These are phyloP conservation scores for Turnera subulata DNA, from an alignment of 345 rosid genomes.

Conservation along the genomic window DNA sequence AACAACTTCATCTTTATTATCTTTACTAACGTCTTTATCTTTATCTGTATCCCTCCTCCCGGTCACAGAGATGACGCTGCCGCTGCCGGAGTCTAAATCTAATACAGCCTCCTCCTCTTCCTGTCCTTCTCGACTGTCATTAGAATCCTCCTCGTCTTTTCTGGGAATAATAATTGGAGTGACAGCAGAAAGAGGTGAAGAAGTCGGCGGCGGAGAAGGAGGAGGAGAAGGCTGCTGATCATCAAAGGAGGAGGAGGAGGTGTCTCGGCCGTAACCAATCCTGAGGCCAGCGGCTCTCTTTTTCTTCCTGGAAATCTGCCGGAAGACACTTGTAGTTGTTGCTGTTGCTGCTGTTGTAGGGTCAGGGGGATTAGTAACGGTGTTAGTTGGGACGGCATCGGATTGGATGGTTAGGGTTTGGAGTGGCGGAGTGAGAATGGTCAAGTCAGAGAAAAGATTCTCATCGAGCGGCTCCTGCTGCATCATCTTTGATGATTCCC, in stretches of 20 bases:
- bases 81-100: background rate
- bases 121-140: too few relatives aligned
- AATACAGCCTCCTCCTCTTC: too few relatives aligned
- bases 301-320: constrained; percentile 72
- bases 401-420: constrained; percentile 1
- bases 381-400: constrained; percentile 11
- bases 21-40: too few relatives aligned
- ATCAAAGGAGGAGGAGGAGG: constrained; percentile 4
- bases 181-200: background rate
- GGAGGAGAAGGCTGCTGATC: constrained; percentile 1
- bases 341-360: too few relatives aligned
- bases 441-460: constrained; percentile 74
- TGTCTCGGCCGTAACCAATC: constrained; percentile 70
- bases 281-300: constrained; percentile 62
- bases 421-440: constrained; percentile 42
- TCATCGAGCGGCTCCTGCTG: constrained; percentile 63
- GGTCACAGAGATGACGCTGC: constrained; percentile 11
- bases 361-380: constrained; percentile 5
- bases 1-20: too few relatives aligned
- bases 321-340: constrained; percentile 12
- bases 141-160: too few relatives aligned
- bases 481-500: background rate
- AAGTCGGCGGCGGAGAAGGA: constrained; percentile 2
- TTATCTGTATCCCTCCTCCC: too few relatives aligned
- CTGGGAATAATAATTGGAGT: background rate